Percentiles rank a stretch among this genome's conserved stretches.
Conservation (phyloP, 805 yeast species). For the Saccharomyces cerevisiae region DNA sequence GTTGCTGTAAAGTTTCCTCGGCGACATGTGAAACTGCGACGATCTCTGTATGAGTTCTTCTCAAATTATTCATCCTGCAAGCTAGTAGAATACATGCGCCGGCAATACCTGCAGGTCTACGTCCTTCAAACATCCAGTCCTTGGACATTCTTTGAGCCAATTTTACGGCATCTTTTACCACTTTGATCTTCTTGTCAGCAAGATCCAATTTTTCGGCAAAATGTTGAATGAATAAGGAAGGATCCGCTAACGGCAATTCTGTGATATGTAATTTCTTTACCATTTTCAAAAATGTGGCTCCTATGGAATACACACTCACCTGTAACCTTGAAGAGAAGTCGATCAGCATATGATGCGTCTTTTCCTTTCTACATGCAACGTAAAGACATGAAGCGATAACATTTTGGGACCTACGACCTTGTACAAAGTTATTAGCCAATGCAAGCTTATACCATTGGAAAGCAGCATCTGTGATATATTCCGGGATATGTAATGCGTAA, state of each 20-base stretch:
- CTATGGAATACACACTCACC: constrained; percentile 87
- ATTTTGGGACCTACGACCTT: constrained; percentile 93
- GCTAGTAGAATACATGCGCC: constrained; percentile 93
- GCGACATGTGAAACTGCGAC: constrained; percentile 95
- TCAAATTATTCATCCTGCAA: constrained; percentile 90
- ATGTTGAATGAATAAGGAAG: constrained; percentile 86
- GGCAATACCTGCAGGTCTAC: constrained; percentile 97
- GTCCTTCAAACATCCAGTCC: constrained; percentile 94
- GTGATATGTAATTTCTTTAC: constrained; percentile 78
- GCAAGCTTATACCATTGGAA: constrained; percentile 86
- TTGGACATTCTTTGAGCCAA: constrained; percentile 84
- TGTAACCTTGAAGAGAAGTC: constrained; percentile 88
- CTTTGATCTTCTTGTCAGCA: constrained; percentile 64
- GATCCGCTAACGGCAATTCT: constrained; percentile 82
- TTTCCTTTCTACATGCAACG: constrained; percentile 85
- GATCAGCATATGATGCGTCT: constrained; percentile 90
- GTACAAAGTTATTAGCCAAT: constrained; percentile 79
- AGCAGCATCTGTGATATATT: constrained; percentile 78
- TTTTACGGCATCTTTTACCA: constrained; percentile 78
- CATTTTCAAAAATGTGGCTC: constrained; percentile 90
- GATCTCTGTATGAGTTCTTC: constrained; percentile 86
- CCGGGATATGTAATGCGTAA: constrained; percentile 68
- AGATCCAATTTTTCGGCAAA: constrained; percentile 83
- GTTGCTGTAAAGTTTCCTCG: constrained; percentile 82
- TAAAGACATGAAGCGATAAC: constrained; percentile 93